Base-by-base conservation (phyloP, 495 filamentous ascomycete species). In the Hypoxylon crocopeplum region DNA sequence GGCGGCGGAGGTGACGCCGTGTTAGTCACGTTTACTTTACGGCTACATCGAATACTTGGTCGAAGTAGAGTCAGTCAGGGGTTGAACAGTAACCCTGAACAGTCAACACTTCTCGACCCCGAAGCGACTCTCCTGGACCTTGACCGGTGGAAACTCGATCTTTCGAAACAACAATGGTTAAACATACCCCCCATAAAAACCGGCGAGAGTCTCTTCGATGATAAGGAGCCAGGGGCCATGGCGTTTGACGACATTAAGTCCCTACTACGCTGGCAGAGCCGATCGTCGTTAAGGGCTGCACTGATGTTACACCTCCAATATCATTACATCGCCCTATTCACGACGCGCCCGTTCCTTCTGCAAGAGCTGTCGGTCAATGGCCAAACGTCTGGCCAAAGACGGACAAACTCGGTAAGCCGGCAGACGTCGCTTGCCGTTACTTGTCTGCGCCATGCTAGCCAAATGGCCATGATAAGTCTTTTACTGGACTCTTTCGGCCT, bases 281-380 rank as follows among this genome's bases (percentile, higher is more conserved):
- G 60, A 42, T 49, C 54, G 11, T 41, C 54, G 8, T 13, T 50
- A 4, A 48, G 69, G 15, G 64, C 69, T 1, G 60, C 69, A 2
- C 40, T 70, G 0, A 46, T 72, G 38, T 44, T 74, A 12, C 69
- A 72, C 16, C 53, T 71, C 6, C 69, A 69, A 25, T 71, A 66
- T 42, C 69, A 68, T 29, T 66, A 73, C 40, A 57, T 38, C 15
- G 60, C 62, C 24, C 44, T 62, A 2, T 59, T 71, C n/a, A 48
- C 62, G 0, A 65, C 71, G 1, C 63, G 71, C 6, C 61, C 67
- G 7, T 73, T 68, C 52, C 58, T 69, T 5, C 48, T 73, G 19
- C 52, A 56, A 22, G 52, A 47, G 13, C 21, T 56, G 7, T 20
- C 30, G 19, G 10, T 39, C 3, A 34, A 12, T 13, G 13, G 33